Evolutionary conservation across 129 eudicot species (phyloP), one percentile per base, ranked within the genome.

Genomic region (Gnaphalium uliginosum): DNA sequence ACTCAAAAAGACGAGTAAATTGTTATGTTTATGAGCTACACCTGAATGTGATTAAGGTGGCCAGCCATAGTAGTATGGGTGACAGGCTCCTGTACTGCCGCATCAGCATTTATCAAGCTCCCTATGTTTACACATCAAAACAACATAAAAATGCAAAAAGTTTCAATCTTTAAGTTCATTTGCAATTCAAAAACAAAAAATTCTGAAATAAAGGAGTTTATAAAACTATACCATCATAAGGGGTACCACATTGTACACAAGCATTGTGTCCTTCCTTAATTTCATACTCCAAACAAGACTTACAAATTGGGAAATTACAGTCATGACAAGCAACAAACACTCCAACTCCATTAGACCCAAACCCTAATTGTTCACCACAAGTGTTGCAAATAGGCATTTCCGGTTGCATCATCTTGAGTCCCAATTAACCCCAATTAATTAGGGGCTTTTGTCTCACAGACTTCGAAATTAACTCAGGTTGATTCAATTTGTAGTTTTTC

Each of bases 321-420:
- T 91, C 97, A 78, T 83, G 96, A 76, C 99, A 95, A 59, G 87
- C 94, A 68, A 89, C 96, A 86, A 95, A 95, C 35, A 82, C 85
- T 73, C 90, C 94, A 9, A 1, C 72, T 2, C 96, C 97, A 54
- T 91, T 87, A 0, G 93, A 70, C 53, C 30, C 65, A 33, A 87
- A 46, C 25, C 95, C 95, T 25, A 87, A 77, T 63, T 84, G 90
- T 43, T 95, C 99, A 30, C 97, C 99, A 72, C 99, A 95, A 69
- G 86, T 89, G 81, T 77, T 91, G 87, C 99, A 95, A 4, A 81
- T 43, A 13, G 99, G 96, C 73, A 78, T 83, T 78, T 86, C 92
- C 51, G 99, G 81, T 25, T 85, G 82, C 99, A 91, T 95, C 97
- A 91, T 95, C 78, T 84, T 80, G 65, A 15, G 21, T 68, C 22